Percentiles rank a stretch among this genome's conserved stretches.
phyloP scores from a whole-genome alignment of 805 yeast genomes.

The Clavispora phyllophila region DNA sequence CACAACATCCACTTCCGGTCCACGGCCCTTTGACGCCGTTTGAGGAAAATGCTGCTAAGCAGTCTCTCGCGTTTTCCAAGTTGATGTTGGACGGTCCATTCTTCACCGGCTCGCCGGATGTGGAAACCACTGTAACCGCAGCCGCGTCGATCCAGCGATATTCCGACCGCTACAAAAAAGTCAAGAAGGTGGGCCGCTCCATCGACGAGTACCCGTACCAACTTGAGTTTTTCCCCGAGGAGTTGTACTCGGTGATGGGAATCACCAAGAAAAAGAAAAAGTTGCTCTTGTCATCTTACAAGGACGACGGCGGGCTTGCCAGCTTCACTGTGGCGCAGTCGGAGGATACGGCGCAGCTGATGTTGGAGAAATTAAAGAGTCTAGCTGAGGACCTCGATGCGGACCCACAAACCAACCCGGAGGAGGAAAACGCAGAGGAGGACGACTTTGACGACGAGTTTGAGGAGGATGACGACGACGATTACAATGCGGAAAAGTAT shows the following conservation, averaged over 20 bases:
- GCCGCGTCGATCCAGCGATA: conserved; percentile 75
- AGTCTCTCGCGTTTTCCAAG: conserved; percentile 48
- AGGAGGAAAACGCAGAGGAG: conserved; percentile 35
- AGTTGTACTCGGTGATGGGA: conserved; percentile 69
- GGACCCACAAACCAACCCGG: conserved; percentile 38
- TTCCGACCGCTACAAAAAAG: conserved; percentile 72
- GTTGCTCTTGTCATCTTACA: conserved; percentile 39
- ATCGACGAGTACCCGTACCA: conserved; percentile 76
- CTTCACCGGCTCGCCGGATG: conserved; percentile 50
- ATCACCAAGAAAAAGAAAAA: conserved; percentile 49
- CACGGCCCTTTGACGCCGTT: conserved; percentile 49
- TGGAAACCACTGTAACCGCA: conserved; percentile 18
- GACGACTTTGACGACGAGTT: conserved; percentile 63
- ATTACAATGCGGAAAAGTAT: conserved; percentile 74
- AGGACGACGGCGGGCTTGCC: conserved; percentile 34
- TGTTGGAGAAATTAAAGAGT: conserved; percentile 35
- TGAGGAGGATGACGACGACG: conserved; percentile 73
- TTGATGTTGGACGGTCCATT: conserved; percentile 63
- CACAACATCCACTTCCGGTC: conserved; percentile 55
- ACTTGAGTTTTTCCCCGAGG: conserved; percentile 68
- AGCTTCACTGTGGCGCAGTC: conserved; percentile 23
- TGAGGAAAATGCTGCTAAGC: conserved; percentile 52
- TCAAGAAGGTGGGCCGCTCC: conserved; percentile 64
- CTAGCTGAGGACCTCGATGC: conserved; percentile 44
- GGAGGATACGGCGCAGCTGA: conserved; percentile 33